Base-by-base conservation (phyloP, 2,329 filamentous ascomycete genomes). In the Sclerotiophoma versabilis region DNA sequence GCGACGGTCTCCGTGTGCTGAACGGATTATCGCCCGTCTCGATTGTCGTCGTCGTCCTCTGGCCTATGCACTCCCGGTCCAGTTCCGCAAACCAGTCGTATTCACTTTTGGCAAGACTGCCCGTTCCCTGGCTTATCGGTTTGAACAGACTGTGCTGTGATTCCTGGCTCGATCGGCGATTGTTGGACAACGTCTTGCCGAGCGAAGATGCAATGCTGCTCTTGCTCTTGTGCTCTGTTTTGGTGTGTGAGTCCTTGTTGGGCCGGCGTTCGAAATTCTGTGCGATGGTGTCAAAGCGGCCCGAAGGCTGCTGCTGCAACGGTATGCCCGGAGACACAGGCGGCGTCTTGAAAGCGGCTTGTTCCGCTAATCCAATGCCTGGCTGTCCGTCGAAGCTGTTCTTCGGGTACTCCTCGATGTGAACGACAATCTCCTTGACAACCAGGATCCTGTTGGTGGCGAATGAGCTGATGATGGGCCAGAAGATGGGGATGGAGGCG, bases 401-500 rank as follows among this genome's bases (percentile, higher is more conserved):
- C 32, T 63, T 58, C 1, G 58, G 47, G 5, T 51, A 54, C n/a
- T 59, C 42, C 36, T 72, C 67, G 17, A 71, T 67, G 37, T 63
- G 72, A 42, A 76, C 63, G 37, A 71, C 67, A 57, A 76, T 68
- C 49, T 76, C 73, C 43, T 74, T 75, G 56, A 75, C 69, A 53
- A 75, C 72, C 33, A 74, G 70, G 56, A 75, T 76, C 27, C 70
- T 72, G 60, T 72, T 72, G 29, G 58, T 42, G 5, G 71, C 62
- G 14, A 75, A 42, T 14, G 61, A 65, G 15, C 55, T 58, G 45
- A 76, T 69, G 29, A 68, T 55, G 11, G 74, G 74, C 73, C 73
- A 76, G 66, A 75, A 76, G 36, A 74, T 72, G 19, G 74, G 74
- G 26, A 75, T 71, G 0, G 68, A 72, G 15, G 73, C 74, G 34